Percentiles rank a stretch among this genome's conserved stretches.
Conservation (phyloP, 441 rosid species). For the Adansonia madagascariensis region DNA sequence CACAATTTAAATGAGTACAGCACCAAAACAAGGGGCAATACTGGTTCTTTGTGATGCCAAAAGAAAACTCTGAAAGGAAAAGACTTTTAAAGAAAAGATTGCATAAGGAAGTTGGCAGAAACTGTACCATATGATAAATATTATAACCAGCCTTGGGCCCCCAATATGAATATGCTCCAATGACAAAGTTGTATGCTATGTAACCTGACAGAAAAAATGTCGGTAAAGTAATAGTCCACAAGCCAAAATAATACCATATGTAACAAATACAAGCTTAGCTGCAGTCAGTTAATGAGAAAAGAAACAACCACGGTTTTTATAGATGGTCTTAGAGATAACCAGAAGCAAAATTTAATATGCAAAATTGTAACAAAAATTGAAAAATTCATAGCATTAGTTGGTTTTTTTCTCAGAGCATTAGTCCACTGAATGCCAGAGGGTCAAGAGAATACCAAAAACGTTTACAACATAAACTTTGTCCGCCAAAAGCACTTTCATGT, state of each 20-base stretch:
- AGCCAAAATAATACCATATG: background rate
- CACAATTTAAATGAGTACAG: conserved; percentile 18
- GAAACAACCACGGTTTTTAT: background rate
- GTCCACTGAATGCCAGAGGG: background rate
- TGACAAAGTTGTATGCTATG: conserved; percentile 70
- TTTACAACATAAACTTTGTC: conserved; percentile 61
- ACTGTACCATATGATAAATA: conserved; percentile 66
- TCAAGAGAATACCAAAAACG: conserved; percentile 50
- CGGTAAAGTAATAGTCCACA: background rate
- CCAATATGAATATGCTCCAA: conserved; percentile 81
- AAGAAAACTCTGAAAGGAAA: background rate
- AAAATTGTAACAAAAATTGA: conserved; percentile 4
- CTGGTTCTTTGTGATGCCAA: conserved; percentile 2
- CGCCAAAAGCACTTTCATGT: conserved; percentile 53
- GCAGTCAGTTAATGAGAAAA: background rate
- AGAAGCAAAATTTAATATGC: background rate
- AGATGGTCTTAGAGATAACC: background rate
- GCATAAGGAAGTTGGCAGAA: background rate
- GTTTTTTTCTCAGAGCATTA: background rate
- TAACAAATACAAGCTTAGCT: conserved; percentile 11
- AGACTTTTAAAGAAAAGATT: background rate
- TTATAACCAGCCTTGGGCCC: conserved; percentile 82
- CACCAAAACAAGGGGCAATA: conserved; percentile 5
- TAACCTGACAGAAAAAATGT: conserved; percentile 47
- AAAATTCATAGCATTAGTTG: background rate